Base-by-base conservation (phyloP, 2,329 filamentous ascomycete genomes). In the Aspergillus melleus region DNA sequence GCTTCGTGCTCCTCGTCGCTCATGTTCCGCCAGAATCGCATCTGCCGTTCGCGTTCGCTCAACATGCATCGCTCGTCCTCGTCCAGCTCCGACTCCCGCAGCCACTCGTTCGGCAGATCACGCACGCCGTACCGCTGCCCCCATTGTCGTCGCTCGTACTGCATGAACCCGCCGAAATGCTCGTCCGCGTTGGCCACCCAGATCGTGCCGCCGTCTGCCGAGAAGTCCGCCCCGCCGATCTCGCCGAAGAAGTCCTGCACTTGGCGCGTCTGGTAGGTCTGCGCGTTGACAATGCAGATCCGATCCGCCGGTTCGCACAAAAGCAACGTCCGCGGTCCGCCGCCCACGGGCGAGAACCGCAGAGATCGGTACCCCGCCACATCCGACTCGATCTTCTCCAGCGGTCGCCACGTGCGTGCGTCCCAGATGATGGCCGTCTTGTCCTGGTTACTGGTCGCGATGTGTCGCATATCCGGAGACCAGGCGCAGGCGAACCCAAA, bases 371-470 rank as follows among this genome's bases (percentile, higher is more conserved):
- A 79, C 1, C 78, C 77, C 0, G 77, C 76, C n/a, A 79, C 71
- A 42, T 80, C 77, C 3, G 78, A 77, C 22, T 78, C 72, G 58
- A 80, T 74, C 4, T 68, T 77, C 60, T 76, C 69, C 0, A 80
- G 67, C 11, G 71, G 59, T 14, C 70, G 69, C 74, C 77, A 79
- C 54, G 72, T 79, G 32, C 78, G 75, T 16, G 75, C 72, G 55
- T 80, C 78, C 77, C 77, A 80, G 64, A 80, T 78, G 36, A 79
- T 78, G 39, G 77, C 74, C 4, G 76, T 77, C 57, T 77, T 77
- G 64, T 80, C 78, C 59, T 80, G 78, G 60, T 80, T 79, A 59
- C 76, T 77, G 4, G 78, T 80, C 5, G 78, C 78, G 52, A 80
- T 74, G 53, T 80, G 78, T n/a, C 74, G 72, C 73, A 79, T 79